Conservation (phyloP, 2,329 filamentous ascomycete species). For the Paraphaeosphaeria minitans region DNA sequence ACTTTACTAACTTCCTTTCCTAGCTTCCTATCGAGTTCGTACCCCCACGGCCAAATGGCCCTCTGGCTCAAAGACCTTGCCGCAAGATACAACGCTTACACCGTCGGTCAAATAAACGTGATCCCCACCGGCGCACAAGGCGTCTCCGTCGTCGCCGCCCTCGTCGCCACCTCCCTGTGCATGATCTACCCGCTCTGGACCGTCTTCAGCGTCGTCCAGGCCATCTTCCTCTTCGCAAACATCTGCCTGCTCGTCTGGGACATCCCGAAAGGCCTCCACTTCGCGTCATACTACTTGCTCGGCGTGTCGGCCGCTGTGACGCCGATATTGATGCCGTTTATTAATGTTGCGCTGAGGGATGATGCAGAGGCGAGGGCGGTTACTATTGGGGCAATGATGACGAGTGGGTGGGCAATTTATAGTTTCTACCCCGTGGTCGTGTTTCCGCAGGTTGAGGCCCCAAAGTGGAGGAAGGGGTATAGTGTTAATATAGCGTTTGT, state of each 20-base stretch:
- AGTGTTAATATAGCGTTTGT: constrained; percentile 55
- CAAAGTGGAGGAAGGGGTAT: constrained; percentile 57
- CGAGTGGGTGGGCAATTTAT: constrained; percentile 42
- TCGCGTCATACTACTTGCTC: constrained; percentile 44
- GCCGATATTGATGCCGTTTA: constrained; percentile 45
- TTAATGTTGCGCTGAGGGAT: constrained; percentile 45
- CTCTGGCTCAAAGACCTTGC: constrained; percentile 59
- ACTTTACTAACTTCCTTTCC: background rate
- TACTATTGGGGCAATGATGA: constrained; percentile 55
- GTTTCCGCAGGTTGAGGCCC: constrained; percentile 47
- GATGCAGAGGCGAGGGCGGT: constrained; percentile 58
- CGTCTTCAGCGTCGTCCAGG: constrained; percentile 52
- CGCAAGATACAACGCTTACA: constrained; percentile 44
- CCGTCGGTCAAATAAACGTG: constrained; percentile 56
- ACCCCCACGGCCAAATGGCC: constrained; percentile 57
- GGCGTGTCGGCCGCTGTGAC: constrained; percentile 43
- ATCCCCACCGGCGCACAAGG: constrained; percentile 57
- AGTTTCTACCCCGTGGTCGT: constrained; percentile 45
- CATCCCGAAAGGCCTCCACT: constrained; percentile 53
- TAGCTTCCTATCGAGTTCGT: constrained; percentile 45
- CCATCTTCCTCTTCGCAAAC: constrained; percentile 51
- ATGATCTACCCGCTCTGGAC: constrained; percentile 58
- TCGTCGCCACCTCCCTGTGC: constrained; percentile 57
- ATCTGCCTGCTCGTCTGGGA: constrained; percentile 57
- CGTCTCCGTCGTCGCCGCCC: constrained; percentile 56